Conservation (phyloP, 208 protist genomes). For the Trypanosoma lewisi region DNA sequence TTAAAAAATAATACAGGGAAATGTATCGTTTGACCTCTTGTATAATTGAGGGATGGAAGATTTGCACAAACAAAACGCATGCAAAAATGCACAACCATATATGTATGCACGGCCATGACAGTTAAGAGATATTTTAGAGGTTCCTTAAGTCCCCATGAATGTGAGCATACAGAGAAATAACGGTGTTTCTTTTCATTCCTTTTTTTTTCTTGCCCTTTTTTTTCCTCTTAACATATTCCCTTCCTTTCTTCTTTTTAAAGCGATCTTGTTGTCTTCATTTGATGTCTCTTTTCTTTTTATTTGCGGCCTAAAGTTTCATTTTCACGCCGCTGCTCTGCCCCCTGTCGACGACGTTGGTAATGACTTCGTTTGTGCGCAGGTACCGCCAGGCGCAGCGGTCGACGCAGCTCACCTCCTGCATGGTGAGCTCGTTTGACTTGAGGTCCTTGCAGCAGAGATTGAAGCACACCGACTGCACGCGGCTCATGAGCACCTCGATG, state of each 20-base stretch:
- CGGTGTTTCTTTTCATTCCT: too few species aligned
- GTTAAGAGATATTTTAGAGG: too few species aligned
- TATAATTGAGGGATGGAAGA: too few species aligned
- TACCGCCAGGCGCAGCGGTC: constrained; percentile 84
- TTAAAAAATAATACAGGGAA: too few species aligned
- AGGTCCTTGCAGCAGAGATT: constrained; percentile 82
- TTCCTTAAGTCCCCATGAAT: too few species aligned
- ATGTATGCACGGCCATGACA: too few species aligned
- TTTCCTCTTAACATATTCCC: not conserved
- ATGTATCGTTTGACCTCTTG: too few species aligned
- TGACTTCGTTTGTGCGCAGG: constrained; percentile 64
- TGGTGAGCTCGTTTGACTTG: constrained; percentile 52
- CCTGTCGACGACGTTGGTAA: constrained; percentile 57
- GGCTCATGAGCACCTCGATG: constrained; percentile 82
- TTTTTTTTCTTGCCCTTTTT: not conserved
- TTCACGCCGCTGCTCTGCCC: constrained; percentile 2
- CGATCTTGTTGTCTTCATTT: not conserved
- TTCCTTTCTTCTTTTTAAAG: not conserved
- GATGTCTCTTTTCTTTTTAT: not conserved
- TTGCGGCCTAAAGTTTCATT: constrained; percentile 1
- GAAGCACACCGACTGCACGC: constrained; percentile 77
- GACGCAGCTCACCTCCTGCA: constrained; percentile 80
- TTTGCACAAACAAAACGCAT: too few species aligned
- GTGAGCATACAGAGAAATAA: too few species aligned
- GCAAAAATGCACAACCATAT: too few species aligned